Evolutionary conservation across 108 stramenopile genomes (phyloP).

Genomic region (Skeletonema grethae): DNA sequence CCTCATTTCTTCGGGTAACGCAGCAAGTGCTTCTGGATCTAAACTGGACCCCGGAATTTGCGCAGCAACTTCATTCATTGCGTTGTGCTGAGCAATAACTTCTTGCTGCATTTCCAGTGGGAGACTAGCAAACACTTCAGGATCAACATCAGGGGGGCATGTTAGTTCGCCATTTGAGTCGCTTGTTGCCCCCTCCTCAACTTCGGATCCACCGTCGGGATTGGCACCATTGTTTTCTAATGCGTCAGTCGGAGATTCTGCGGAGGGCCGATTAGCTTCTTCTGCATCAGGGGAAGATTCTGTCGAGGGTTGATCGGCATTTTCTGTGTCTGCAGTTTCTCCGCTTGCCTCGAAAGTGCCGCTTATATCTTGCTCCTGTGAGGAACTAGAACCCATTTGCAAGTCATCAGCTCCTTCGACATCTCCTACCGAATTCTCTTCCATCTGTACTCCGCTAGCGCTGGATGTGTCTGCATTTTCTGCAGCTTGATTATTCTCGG

Average conservation of each 20-base stretch:
- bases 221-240: not conserved
- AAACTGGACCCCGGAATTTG: constrained; percentile 86
- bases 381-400: not conserved
- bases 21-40: constrained; percentile 93
- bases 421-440: constrained; percentile 16
- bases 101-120: constrained; percentile 94
- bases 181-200: not conserved
- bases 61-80: constrained; percentile 56
- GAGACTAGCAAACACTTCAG: constrained; percentile 88
- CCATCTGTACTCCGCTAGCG: constrained; percentile 5
- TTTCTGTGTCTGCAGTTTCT: not conserved
- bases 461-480: not conserved
- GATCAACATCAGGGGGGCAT: constrained; percentile 91
- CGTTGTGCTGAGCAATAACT: constrained; percentile 71
- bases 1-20: constrained; percentile 94
- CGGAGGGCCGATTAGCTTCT: not conserved
- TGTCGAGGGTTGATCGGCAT: not conserved
- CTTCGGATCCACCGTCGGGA: not conserved
- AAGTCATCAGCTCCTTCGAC: not conserved
- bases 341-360: not conserved
- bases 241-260: not conserved
- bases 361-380: not conserved
- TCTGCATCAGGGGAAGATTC: not conserved
- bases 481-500: constrained; percentile 4
- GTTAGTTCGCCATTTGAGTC: constrained; percentile 31